These are phyloP conservation scores for Trichosporon faecale DNA, from an alignment of 1,284 basidiomycete species.

Conservation along the genomic window DNA sequence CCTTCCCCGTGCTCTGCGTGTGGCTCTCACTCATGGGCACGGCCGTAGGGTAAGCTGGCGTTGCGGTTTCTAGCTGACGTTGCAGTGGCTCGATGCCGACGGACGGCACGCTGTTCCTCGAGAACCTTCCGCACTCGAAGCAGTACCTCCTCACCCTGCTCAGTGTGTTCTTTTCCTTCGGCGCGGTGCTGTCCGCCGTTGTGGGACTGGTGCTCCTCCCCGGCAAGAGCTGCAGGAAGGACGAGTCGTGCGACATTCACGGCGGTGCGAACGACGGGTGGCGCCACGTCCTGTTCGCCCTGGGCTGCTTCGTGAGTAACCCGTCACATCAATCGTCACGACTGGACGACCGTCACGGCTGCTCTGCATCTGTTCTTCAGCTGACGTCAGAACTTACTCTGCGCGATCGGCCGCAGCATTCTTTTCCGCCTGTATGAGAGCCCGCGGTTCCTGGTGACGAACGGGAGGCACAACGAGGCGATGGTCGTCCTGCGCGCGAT, in stretches of 20 bases:
- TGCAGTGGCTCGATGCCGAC: slow-evolving; percentile 80
- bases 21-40: slow-evolving; percentile 84
- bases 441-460: slow-evolving; percentile 82
- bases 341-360: not conserved
- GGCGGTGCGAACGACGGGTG: slow-evolving; percentile 72
- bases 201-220: slow-evolving; percentile 76
- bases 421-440: slow-evolving; percentile 92
- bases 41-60: slow-evolving; percentile 60
- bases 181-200: slow-evolving; percentile 76
- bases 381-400: slow-evolving; percentile 66
- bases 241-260: slow-evolving; percentile 57
- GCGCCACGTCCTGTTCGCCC: slow-evolving; percentile 71
- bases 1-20: slow-evolving; percentile 69
- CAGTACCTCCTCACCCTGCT: slow-evolving; percentile 90
- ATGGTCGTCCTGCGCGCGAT: slow-evolving; percentile 76
- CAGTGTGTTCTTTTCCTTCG: slow-evolving; percentile 93
- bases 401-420: slow-evolving; percentile 80
- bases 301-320: slow-evolving; percentile 66
- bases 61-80: not conserved
- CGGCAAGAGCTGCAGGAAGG: slow-evolving; percentile 63
- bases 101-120: slow-evolving; percentile 88
- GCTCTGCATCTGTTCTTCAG: not conserved
- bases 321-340: not conserved
- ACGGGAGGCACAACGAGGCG: slow-evolving; percentile 76
- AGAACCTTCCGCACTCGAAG: slow-evolving; percentile 87